Base-by-base conservation (phyloP, 78 protist species). In the Polysphondylium violaceum region DNA sequence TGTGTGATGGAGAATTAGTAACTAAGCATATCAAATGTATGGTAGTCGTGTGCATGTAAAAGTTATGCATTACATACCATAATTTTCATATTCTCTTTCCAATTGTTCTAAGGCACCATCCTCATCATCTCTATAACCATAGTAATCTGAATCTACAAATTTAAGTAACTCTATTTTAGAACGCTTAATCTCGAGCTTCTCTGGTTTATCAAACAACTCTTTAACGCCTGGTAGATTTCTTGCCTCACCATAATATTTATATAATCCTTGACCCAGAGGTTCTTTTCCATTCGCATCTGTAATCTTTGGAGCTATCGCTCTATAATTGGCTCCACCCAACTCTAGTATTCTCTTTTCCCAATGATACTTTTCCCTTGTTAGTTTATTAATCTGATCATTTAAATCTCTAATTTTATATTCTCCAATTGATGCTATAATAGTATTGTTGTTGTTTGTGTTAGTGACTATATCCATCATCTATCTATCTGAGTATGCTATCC, bases 231-330 rank as follows among this genome's bases (percentile, higher is more conserved):
- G 99, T 29, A 98, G 75, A 23, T 98, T 92, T 33, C 59, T 71
- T 25, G 99, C 99, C 23, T 98, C 99, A n/a, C 99, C 99, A 38
- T 94, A 98, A 79, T 98, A 98, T 47, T 89, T 92, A 60, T 65
- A 87, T 12, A 35, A 44, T 67, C 93, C 93, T 17, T 53, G 17
- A 7, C 93, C 93, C 21, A 72, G 31, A 19, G 86, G 78, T 59
- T 87, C 93, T 56, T 75, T 44, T 8, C 93, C 93, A 29, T 76
- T 60, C 0, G 93, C 86, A 87, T 87, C 93, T 17, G 59, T 51
- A 25, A 87, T 0, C n/a, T 40, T 63, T 27, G 93, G 74, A 44
- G 78, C 75, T 19, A 58, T 50, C 19, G 60, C 72, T 25, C 55
- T 76, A 36, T 68, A 79, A 44, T 86, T 68, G 29, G 98, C 95